Base-by-base conservation (phyloP, 495 filamentous ascomycete genomes). In the Daldinia grandis region DNA sequence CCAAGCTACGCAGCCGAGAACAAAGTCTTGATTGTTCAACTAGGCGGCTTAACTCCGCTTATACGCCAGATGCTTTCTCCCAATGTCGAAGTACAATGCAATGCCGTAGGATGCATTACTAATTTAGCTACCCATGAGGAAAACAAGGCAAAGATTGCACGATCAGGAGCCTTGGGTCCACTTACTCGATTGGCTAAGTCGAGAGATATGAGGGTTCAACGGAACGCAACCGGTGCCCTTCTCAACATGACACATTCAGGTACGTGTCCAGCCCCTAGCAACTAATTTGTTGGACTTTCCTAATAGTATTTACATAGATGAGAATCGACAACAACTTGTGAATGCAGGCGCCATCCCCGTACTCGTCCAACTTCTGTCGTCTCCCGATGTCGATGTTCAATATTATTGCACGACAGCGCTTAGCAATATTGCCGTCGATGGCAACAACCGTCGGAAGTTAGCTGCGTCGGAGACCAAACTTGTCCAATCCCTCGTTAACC, bases 231-330 rank as follows among this genome's bases (percentile, higher is more conserved):
- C 1, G 95, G 95, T 19, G 95, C 95, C 47, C 82, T 99, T 44
- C 86, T 99, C 30, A 99, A 99, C 78, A 99, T 99, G 95, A 99
- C 95, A 68, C 95, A 99, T 85, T 98, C 95, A 69, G 94, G 94
- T 98, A 87, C 56, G 86, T 19, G 5, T 19, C 24, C 2, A 24
- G 42, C 33, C 28, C 71, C 66, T 72, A 37, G 47, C 19, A 17
- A 37, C 31, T 47, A 25, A 40, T 12, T 31, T 2, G 37, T 24
- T 17, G n/a, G 2, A 10, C 30, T 5, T 40, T 74, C 30, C 78
- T 81, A 76, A 82, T 73, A 63, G 10, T 30, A 31, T 57, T 24
- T 28, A 17, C 60, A 38, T 67, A 97, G 95, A 98, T 80, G 95
- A 98, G 76, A 99, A 99, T 78, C 89, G 95, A 61, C 93, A 97